phyloP scores from a whole-genome alignment of 352 stramenopile genomes.

The Phytophthora cactorum region DNA sequence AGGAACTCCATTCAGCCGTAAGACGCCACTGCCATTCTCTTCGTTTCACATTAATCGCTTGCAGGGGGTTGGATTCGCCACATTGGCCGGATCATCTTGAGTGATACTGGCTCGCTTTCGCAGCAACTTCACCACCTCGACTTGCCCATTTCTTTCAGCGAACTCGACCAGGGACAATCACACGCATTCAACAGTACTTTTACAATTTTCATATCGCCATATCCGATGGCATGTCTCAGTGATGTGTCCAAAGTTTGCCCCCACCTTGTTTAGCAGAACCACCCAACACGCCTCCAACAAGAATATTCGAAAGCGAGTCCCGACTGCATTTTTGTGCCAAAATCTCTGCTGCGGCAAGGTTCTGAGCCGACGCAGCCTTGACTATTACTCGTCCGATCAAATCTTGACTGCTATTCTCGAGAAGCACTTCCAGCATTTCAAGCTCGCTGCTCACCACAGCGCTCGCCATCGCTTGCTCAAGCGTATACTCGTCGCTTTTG shows the following conservation, averaged over 20 bases:
- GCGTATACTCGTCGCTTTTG: not conserved
- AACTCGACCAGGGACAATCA: not conserved
- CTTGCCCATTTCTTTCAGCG: not conserved
- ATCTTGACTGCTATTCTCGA: not conserved
- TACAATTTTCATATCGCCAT: not conserved
- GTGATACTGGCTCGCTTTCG: not conserved
- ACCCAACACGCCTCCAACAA: not conserved
- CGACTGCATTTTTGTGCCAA: not conserved
- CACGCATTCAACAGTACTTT: not conserved
- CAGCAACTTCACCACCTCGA: not conserved
- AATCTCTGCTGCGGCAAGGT: not conserved
- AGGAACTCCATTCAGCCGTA: too few species aligned
- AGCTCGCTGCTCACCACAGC: not conserved
- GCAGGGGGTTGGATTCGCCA: not conserved
- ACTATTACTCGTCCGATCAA: not conserved
- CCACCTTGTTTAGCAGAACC: not conserved
- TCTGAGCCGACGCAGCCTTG: not conserved
- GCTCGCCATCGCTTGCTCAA: not conserved
- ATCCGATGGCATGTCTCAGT: not conserved
- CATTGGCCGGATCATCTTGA: not conserved
- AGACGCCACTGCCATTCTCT: not conserved
- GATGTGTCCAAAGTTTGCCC: not conserved
- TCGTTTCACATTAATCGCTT: not conserved
- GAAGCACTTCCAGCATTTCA: not conserved
- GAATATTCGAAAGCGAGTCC: not conserved